A percentile compares a stretch with the other conserved stretches of the same genome.
Evolutionary conservation across 1,284 basidiomycete species (phyloP).

Genomic region (Leccinum cinnamomeum): DNA sequence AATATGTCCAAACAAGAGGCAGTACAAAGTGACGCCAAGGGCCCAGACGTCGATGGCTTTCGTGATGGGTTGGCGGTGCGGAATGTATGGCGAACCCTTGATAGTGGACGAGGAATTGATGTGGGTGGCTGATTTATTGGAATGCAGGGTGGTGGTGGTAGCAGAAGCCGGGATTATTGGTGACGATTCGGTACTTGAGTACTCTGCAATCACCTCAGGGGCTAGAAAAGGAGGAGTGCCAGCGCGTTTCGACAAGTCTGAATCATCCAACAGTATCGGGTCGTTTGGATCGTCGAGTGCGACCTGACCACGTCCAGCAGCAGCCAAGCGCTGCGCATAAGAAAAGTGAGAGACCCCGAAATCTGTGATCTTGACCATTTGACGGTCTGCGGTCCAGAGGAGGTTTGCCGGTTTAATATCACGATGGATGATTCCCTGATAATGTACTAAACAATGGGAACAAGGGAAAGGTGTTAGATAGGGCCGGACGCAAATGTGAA

Average conservation of each 20-base stretch:
- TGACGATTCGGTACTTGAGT: conserved; percentile 34
- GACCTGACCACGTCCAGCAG: conserved; percentile 43
- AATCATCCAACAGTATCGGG: conserved; percentile 77
- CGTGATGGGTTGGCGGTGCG: conserved; percentile 71
- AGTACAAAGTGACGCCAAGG: conserved; percentile 96
- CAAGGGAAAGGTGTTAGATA: conserved; percentile 1
- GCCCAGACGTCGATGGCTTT: conserved; percentile 99
- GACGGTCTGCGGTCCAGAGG: conserved; percentile 81
- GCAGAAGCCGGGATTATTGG: conserved; percentile 34
- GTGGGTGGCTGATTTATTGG: conserved; percentile 27
- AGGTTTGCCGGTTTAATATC: conserved; percentile 99
- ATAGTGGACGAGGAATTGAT: conserved; percentile 36
- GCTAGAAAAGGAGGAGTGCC: conserved; percentile 98
- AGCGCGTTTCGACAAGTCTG: conserved; percentile 89
- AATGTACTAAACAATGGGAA: conserved; percentile 65
- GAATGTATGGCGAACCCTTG: conserved; percentile 31
- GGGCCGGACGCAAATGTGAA: conserved; percentile 7
- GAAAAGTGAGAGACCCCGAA: conserved; percentile 98
- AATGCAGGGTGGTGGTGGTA: conserved; percentile 34
- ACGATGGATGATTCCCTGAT: conserved; percentile 97
- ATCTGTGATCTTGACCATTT: conserved; percentile 93
- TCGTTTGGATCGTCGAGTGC: conserved; percentile 46
- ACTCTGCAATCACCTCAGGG: conserved; percentile 87
- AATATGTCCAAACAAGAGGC: conserved; percentile 84
- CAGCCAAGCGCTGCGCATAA: conserved; percentile 73